Percentiles rank a stretch among this genome's conserved stretches.
These are phyloP conservation scores for Cadophora gregata DNA, from an alignment of 2,329 filamentous ascomycete genomes.

Conservation along the genomic window DNA sequence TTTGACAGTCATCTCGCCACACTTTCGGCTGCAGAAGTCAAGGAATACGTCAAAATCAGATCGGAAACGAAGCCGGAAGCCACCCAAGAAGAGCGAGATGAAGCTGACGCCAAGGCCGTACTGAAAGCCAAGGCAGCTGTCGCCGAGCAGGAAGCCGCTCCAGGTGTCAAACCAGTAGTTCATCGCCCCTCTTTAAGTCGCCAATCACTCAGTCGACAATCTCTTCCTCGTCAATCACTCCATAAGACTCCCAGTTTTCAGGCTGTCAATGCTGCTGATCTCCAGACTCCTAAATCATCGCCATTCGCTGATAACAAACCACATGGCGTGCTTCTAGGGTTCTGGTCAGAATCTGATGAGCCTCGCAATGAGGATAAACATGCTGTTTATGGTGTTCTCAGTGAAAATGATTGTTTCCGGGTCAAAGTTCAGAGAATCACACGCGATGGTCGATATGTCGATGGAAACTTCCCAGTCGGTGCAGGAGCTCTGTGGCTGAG, in stretches of 20 bases:
- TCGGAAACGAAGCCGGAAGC: constrained; percentile 44
- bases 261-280: constrained; percentile 38
- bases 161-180: constrained; percentile 33
- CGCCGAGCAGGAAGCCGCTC: constrained; percentile 32
- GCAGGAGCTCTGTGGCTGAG: constrained; percentile 67
- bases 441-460: constrained; percentile 61
- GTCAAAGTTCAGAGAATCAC: constrained; percentile 67
- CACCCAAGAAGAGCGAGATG: constrained; percentile 33
- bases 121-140: constrained; percentile 36
- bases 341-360: constrained; percentile 62
- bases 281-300: constrained; percentile 38
- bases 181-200: constrained; percentile 34
- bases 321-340: constrained; percentile 54
- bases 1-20: constrained; percentile 63
- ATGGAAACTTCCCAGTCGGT: constrained; percentile 65
- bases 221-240: constrained; percentile 36
- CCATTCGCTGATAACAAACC: constrained; percentile 35
- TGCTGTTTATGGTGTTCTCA: constrained; percentile 67
- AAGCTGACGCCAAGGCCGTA: constrained; percentile 37
- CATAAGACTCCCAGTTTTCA: constrained; percentile 40
- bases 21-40: constrained; percentile 62
- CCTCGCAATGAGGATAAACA: constrained; percentile 57
- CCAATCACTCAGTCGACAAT: constrained; percentile 33
- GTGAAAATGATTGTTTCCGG: constrained; percentile 68
- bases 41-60: constrained; percentile 66